Base-by-base conservation (phyloP, 345 rosid genomes). In the Arabidopsis suecica region DNA sequence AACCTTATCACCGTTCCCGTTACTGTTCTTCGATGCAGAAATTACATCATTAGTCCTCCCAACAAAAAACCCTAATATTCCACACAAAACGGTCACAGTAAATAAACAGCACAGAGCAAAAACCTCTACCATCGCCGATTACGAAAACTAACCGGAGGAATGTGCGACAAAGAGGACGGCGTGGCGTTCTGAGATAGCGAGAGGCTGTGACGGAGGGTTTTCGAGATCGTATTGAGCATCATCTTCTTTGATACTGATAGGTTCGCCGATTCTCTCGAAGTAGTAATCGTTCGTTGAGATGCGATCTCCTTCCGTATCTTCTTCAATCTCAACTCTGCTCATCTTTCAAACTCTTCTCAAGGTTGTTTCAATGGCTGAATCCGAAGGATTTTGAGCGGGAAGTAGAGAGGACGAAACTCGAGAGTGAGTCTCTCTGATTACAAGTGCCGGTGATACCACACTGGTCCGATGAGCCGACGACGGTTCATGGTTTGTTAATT, bases 11-110 rank as follows among this genome's bases (percentile, higher is more conserved):
- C 78, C 80, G 9, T 78, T 82, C 69, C 75, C 83, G 76, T 81
- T 70, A 60, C 77, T 82, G 59, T 72, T 82, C 80, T 74, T 80
- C 4, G 96, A 87, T 5, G 91, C 84, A 69, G 88, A 87, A 61
- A 90, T 85, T 34, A 87, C 88, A 76, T 89, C 97, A 77, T 83
- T 83, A 7, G 90, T 89, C 74, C 83, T 89, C 60, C 87, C 94
- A 56, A 87, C 96, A 38, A 76, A 81, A 85, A 95, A 95, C 85
- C 99, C 98, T 94, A 80, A 63, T 40, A 16, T 56, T 61, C 4
- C 45, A 72, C 51, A 77, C 60, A 55, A 56, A 60, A 22, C 50
- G 18, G 68, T 40, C 51, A 55, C 58, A 69, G 56, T 3, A 65
- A 33, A 33, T 50, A 40, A 65, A 45, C 40, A 47, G 5, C 38